Base-by-base conservation (phyloP, 225 moss, liverwort and hornwort species). In the Sphagnum contortum region DNA sequence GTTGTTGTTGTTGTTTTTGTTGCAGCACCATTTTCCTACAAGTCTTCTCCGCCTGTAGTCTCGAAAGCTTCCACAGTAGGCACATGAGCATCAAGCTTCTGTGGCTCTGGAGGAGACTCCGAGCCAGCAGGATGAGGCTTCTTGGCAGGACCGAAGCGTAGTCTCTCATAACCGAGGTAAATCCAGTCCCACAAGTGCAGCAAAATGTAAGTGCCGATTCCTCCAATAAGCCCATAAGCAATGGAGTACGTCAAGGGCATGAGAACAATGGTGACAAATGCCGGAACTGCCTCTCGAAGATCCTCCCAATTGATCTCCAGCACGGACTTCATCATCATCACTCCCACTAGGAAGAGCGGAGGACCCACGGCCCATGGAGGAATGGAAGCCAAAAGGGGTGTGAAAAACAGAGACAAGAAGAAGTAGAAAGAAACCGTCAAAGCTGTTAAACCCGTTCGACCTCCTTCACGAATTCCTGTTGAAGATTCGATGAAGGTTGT, bases 281-380 rank as follows among this genome's bases (percentile, higher is more conserved):
- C 95, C 3, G 95, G 95, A 52, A 96, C 66, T 2, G 75, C 78
- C 46, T 96, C 90, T 6, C 71, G 80, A 73, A 96, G 66, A 49
- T 96, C 83, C 3, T 96, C 90, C 95, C 95, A 96, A 64, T 88
- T 46, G 63, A 96, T 80, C 79, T 96, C 95, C 55, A 74, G 29
- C 4, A 96, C 88, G 2, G 83, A 74, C 62, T 90, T 90, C 64
- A 96, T 73, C 95, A 96, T 96, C 88, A 96, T 92, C 50, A 92
- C 95, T 4, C 95, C 95, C 0, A 96, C 92, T 10, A 96, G 12
- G 29, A 96, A 76, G 8, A 96, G 83, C 9, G 95, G 84, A 2
- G 95, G 95, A 0, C 95, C 95, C 9, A 96, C 92, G 9, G 95
- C 95, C 95, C 95, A 96, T 5, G 95, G 87, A 2, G 95, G 95